Conservation (phyloP, 2,329 filamentous ascomycete genomes). For the Erysiphe pisi region DNA sequence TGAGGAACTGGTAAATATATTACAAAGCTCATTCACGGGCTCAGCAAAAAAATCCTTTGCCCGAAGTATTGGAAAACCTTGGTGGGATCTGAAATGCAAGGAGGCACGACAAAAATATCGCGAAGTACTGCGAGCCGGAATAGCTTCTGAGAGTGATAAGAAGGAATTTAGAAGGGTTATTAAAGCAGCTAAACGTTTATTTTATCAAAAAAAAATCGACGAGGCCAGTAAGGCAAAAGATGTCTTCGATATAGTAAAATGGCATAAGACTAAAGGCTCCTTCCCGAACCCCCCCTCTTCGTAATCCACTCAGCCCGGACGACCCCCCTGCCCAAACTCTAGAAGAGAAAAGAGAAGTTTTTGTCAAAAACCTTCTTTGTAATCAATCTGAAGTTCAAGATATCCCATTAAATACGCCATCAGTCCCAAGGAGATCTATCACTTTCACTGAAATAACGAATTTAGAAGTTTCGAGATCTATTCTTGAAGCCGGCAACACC, state of each 20-base stretch:
- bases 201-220: background rate
- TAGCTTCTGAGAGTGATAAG: background rate
- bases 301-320: background rate
- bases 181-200: background rate
- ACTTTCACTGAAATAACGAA: background rate
- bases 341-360: background rate
- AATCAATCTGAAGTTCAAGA: background rate
- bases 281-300: background rate
- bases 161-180: background rate
- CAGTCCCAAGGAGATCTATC: background rate
- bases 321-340: background rate
- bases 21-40: background rate
- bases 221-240: background rate
- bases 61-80: background rate
- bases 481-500: background rate
- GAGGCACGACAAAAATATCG: conserved; percentile 9
- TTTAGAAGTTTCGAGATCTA: background rate
- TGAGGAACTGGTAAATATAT: background rate
- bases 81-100: conserved; percentile 2
- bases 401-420: background rate
- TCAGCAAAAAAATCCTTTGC: background rate
- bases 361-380: background rate
- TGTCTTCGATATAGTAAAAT: background rate
- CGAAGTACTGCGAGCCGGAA: background rate
- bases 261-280: background rate